These are phyloP conservation scores for Meyerozyma sp. DNA, from an alignment of 1,139 yeast species.

Conservation along the genomic window DNA sequence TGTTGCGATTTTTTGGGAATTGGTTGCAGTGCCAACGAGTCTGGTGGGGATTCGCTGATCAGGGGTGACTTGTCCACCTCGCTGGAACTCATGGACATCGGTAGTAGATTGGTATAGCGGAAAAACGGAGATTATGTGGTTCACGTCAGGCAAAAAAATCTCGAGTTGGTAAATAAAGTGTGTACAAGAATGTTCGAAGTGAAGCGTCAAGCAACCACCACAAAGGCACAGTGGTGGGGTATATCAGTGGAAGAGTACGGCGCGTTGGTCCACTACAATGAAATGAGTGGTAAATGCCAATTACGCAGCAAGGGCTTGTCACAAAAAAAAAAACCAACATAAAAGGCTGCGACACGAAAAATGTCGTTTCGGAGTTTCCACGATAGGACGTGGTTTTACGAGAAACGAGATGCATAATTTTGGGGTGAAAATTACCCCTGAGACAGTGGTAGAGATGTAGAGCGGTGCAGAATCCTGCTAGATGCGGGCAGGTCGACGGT, in stretches of 20 bases:
- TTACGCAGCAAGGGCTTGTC: neutral
- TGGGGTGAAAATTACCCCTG: too few relatives aligned
- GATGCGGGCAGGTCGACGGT: too few relatives aligned
- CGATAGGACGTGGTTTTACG: too few relatives aligned
- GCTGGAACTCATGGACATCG: conserved; percentile 1
- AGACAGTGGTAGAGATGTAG: too few relatives aligned
- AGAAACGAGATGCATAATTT: too few relatives aligned
- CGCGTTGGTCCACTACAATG: neutral
- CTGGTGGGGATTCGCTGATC: neutral
- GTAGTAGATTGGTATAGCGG: neutral
- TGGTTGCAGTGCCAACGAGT: conserved; percentile 43
- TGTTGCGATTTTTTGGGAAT: conserved; percentile 83
- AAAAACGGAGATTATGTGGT: neutral
- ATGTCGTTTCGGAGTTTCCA: conserved; percentile 1
- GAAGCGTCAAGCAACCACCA: too few relatives aligned
- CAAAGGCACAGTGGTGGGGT: neutral
- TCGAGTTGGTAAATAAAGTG: neutral
- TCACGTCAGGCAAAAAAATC: neutral
- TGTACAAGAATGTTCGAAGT: neutral
- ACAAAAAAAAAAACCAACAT: conserved; percentile 1
- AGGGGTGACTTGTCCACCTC: neutral
- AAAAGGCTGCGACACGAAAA: neutral
- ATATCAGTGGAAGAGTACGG: neutral
- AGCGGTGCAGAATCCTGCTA: too few relatives aligned
- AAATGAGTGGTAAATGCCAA: neutral